These are phyloP conservation scores for Cinnamomum micranthum DNA, from an alignment of 164 flowering plant genomes.

Conservation along the genomic window DNA sequence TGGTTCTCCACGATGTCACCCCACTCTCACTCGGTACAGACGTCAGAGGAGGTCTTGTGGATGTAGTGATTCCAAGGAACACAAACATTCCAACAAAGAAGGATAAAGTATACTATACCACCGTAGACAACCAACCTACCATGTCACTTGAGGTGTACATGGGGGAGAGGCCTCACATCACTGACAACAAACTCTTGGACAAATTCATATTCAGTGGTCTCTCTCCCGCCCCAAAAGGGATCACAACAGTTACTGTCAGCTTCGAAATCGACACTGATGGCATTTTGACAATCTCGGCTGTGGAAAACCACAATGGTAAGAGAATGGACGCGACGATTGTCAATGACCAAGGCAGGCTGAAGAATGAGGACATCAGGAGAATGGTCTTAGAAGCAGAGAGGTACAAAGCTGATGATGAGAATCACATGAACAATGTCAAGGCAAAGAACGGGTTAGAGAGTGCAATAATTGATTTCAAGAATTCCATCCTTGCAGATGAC, in stretches of 20 bases:
- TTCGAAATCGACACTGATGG: conserved; percentile 58
- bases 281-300: conserved; percentile 56
- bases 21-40: conserved; percentile 50
- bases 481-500: conserved; percentile 34
- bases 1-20: conserved; percentile 48
- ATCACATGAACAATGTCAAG: conserved; percentile 54
- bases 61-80: conserved; percentile 51
- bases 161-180: conserved; percentile 56
- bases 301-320: conserved; percentile 53
- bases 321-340: conserved; percentile 60
- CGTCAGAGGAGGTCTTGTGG: conserved; percentile 48
- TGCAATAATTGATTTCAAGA: conserved; percentile 51
- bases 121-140: conserved; percentile 44
- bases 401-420: conserved; percentile 61
- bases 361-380: conserved; percentile 57
- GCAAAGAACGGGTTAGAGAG: conserved; percentile 51
- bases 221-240: conserved; percentile 58
- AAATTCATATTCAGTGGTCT: conserved; percentile 48
- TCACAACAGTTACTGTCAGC: conserved; percentile 45
- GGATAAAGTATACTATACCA: conserved; percentile 40
- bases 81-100: conserved; percentile 53
- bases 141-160: conserved; percentile 41
- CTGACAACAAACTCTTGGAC: conserved; percentile 53
- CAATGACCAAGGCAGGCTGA: conserved; percentile 55
- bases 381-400: conserved; percentile 58